phyloP scores from a whole-genome alignment of 2,329 filamentous ascomycete species.

The Aureobasidium uvarum region DNA sequence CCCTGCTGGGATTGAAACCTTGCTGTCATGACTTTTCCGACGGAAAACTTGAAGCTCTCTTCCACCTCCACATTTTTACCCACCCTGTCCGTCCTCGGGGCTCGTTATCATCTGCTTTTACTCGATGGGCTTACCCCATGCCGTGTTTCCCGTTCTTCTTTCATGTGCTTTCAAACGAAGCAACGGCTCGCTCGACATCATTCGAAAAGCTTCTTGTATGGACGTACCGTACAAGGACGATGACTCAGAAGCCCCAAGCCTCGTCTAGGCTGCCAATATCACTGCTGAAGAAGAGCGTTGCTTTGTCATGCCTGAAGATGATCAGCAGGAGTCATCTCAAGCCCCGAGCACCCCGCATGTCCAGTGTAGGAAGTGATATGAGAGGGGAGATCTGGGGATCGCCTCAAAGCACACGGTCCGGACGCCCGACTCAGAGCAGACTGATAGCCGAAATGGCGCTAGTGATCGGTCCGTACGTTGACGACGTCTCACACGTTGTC shows the following conservation, averaged over 20 bases:
- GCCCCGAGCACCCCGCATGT: not conserved
- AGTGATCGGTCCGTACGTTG: slow-evolving; percentile 16
- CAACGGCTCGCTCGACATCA: slow-evolving; percentile 8
- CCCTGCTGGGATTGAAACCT: not conserved
- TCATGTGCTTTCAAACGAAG: not conserved
- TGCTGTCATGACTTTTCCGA: not conserved
- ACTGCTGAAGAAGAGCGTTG: not conserved
- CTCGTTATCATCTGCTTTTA: slow-evolving; percentile 8
- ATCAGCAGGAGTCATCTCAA: slow-evolving; percentile 9
- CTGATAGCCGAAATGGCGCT: slow-evolving; percentile 21
- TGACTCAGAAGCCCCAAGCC: slow-evolving; percentile 12
- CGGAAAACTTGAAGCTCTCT: not conserved
- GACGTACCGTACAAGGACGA: slow-evolving; percentile 11
- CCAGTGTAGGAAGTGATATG: not conserved
- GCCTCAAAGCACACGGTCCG: slow-evolving; percentile 14
- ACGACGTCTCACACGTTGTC: slow-evolving; percentile 3
- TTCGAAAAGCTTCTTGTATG: slow-evolving; percentile 3
- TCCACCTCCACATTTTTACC: slow-evolving; percentile 1
- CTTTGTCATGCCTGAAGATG: slow-evolving; percentile 1
- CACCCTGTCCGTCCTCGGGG: not conserved
- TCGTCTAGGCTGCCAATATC: not conserved
- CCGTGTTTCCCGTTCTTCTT: slow-evolving; percentile 1
- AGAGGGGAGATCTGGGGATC: slow-evolving; percentile 12
- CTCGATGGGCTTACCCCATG: slow-evolving; percentile 23
- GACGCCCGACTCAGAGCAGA: slow-evolving; percentile 3